These are phyloP conservation scores for Suillus bovinus DNA, from an alignment of 768 basidiomycete genomes.

Conservation along the genomic window DNA sequence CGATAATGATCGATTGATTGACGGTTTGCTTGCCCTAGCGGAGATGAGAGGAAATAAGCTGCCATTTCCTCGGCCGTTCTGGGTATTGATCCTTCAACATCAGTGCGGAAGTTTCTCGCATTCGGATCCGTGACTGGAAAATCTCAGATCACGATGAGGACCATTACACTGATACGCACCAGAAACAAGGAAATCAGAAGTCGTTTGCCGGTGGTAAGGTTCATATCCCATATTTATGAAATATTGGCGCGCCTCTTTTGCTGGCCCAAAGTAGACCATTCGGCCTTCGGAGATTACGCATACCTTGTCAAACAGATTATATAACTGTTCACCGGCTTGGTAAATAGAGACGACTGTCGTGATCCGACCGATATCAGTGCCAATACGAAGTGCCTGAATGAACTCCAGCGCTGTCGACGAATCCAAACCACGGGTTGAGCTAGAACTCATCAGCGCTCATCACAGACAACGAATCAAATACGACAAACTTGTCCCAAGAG, in stretches of 20 bases:
- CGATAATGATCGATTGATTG: slow-evolving; percentile 51
- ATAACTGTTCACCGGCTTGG: slow-evolving; percentile 81
- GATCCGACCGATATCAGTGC: slow-evolving; percentile 82
- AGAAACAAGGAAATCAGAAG: slow-evolving; percentile 59
- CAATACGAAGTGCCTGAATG: slow-evolving; percentile 70
- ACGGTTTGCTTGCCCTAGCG: slow-evolving; percentile 41
- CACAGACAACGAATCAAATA: not conserved
- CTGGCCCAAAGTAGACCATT: slow-evolving; percentile 80
- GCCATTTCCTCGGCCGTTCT: slow-evolving; percentile 62
- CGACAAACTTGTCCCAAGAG: slow-evolving; percentile 3
- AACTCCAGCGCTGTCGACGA: slow-evolving; percentile 91
- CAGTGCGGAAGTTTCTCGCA: slow-evolving; percentile 50
- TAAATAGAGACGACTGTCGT: slow-evolving; percentile 76
- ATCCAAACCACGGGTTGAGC: slow-evolving; percentile 74
- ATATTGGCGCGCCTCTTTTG: slow-evolving; percentile 71
- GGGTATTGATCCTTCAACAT: slow-evolving; percentile 23
- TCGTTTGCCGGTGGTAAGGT: slow-evolving; percentile 59
- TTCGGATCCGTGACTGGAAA: slow-evolving; percentile 57
- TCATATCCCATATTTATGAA: slow-evolving; percentile 66
- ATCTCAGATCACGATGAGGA: not conserved
- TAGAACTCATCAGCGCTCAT: not conserved
- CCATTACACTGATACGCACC: not conserved
- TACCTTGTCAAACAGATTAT: slow-evolving; percentile 84
- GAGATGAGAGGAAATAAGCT: slow-evolving; percentile 43
- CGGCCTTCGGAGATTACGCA: slow-evolving; percentile 79